Evolutionary conservation across 2,329 filamentous ascomycete genomes (phyloP).

Genomic region (Aureobasidium mangrovei): DNA sequence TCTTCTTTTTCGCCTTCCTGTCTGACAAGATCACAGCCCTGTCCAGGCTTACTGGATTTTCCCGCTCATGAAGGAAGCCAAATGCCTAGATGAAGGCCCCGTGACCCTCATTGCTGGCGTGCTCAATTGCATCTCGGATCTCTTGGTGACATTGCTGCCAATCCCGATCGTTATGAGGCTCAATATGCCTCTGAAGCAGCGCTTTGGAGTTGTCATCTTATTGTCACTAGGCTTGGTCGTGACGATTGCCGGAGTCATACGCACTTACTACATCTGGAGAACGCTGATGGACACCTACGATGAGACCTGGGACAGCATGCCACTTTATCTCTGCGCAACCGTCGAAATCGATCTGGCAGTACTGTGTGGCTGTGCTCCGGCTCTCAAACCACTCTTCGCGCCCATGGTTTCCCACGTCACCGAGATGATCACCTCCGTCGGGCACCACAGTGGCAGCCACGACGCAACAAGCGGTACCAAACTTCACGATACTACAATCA

Average conservation of each 20-base stretch:
- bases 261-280: constrained; percentile 38
- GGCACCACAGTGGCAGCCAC: background rate
- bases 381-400: constrained; percentile 26
- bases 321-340: constrained; percentile 39
- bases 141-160: constrained; percentile 34
- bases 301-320: constrained; percentile 38
- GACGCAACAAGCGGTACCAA: background rate
- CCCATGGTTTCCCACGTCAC: background rate
- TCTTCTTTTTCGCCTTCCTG: background rate
- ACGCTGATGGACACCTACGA: constrained; percentile 35
- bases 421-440: constrained; percentile 6
- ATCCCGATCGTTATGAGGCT: constrained; percentile 37
- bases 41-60: constrained; percentile 36
- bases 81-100: constrained; percentile 36
- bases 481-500: background rate
- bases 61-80: constrained; percentile 22
- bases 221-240: constrained; percentile 17
- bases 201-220: constrained; percentile 17
- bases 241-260: constrained; percentile 27
- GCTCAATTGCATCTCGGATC: constrained; percentile 36
- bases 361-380: constrained; percentile 32
- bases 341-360: constrained; percentile 40
- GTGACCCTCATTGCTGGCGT: constrained; percentile 33
- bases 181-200: constrained; percentile 34
- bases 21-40: constrained; percentile 25